Evolutionary conservation across 495 filamentous ascomycete genomes (phyloP).

Genomic region (Lepraria neglecta): DNA sequence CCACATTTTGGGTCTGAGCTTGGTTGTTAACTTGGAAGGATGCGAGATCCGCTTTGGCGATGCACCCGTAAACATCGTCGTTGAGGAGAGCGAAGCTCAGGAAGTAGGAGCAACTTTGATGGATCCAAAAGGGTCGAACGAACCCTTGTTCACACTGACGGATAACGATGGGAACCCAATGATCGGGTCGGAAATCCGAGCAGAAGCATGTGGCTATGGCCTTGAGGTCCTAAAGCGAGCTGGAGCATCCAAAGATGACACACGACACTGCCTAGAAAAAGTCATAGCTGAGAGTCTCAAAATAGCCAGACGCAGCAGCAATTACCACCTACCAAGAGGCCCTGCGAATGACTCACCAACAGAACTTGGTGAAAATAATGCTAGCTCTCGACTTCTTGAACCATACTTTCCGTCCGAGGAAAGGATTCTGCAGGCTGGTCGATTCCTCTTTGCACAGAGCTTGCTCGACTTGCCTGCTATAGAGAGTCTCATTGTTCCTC

Average conservation of each 20-base stretch:
- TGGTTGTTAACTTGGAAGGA: slow-evolving; percentile 2
- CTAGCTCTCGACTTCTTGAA: neutral
- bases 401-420: neutral
- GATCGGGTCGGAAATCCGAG: slow-evolving; percentile 12
- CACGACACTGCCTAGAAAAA: neutral
- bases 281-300: neutral
- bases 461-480: neutral
- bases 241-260: neutral
- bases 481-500: neutral
- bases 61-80: slow-evolving; percentile 1
- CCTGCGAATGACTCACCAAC: neutral
- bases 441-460: slow-evolving; percentile 2
- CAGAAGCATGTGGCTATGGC: slow-evolving; percentile 21
- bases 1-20: slow-evolving; percentile 21
- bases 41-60: slow-evolving; percentile 18
- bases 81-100: neutral
- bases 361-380: neutral
- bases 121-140: slow-evolving; percentile 16
- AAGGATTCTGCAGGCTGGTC: slow-evolving; percentile 1
- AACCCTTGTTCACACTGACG: slow-evolving; percentile 23
- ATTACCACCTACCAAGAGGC: neutral
- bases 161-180: neutral
- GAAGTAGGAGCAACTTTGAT: slow-evolving; percentile 16
- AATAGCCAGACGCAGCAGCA: neutral
- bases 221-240: neutral